Evolutionary conservation across 768 basidiomycete species (phyloP).

Genomic region (Thelephora ganbajun): DNA sequence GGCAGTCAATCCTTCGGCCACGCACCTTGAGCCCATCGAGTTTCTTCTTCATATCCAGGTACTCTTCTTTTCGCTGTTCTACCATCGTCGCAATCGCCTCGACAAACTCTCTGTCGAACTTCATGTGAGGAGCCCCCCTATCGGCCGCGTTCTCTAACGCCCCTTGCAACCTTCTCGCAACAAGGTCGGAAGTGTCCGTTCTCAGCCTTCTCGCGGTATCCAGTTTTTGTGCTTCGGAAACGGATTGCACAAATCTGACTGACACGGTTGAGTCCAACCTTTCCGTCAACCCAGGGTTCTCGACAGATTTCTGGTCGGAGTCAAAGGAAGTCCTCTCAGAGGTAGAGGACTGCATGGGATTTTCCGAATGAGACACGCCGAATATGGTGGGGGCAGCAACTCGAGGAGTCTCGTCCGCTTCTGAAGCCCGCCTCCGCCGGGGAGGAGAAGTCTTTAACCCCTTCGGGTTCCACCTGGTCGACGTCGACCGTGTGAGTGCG

Average conservation of each 20-base stretch:
- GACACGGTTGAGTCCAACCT: slow-evolving; percentile 16
- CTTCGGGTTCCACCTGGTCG: no score
- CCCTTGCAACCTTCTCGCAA: slow-evolving; percentile 43
- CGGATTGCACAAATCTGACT: slow-evolving; percentile 5
- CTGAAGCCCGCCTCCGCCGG: not conserved
- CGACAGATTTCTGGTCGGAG: slow-evolving; percentile 11
- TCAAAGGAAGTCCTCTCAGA: slow-evolving; percentile 19
- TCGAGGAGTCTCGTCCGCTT: not conserved
- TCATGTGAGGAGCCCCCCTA: slow-evolving; percentile 44
- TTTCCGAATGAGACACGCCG: not conserved
- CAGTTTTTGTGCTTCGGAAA: not conserved
- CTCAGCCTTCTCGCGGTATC: not conserved
- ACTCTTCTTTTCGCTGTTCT: slow-evolving; percentile 48
- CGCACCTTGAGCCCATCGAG: slow-evolving; percentile 79
- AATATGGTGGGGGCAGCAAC: not conserved
- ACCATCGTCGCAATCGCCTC: slow-evolving; percentile 55
- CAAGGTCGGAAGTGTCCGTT: slow-evolving; percentile 29
- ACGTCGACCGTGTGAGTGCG: not conserved
- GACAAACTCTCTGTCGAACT: slow-evolving; percentile 61
- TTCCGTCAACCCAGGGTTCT: slow-evolving; percentile 6
- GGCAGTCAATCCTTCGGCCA: slow-evolving; percentile 1
- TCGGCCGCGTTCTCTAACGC: slow-evolving; percentile 45
- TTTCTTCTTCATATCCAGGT: slow-evolving; percentile 51
- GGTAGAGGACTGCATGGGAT: not conserved
- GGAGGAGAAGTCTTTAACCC: not conserved